Evolutionary conservation across 139 green algal species (phyloP), one percentile per base, ranked within the genome.

Genomic region (Chlamydomonas eustigma): DNA sequence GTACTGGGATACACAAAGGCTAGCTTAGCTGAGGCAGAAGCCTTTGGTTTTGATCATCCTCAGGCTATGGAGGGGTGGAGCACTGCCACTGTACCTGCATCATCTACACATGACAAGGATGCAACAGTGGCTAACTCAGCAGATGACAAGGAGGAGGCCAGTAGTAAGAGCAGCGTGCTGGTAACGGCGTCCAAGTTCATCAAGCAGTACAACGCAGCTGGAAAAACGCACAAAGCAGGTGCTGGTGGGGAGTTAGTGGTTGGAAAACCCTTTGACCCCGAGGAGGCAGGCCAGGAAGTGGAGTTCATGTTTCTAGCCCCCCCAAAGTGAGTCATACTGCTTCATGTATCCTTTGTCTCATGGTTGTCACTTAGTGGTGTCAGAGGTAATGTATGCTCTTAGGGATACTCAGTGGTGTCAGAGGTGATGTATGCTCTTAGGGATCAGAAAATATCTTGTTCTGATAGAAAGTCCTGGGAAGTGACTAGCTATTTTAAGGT

Each of bases 11-110:
- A 65, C 37, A 83, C 66, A 18, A 85, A 87, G 77, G 76, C 80
- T 3, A 85, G 39, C 18, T 77, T 92, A 75, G 58, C 88, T 50
- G 90, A 94, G 79, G 91, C 90, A 33, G 91, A 96, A 72, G 78
- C 76, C 1, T 71, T 81, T 5, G 88, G 83, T 8, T 83, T 90
- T 3, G 50, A 51, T 18, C 75, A 81, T 39, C 68, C 79, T 3
- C 78, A 87, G 52, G 74, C 74, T 32, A 75, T 81, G 35, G 73
- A 82, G 63, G 71, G 83, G 51, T 82, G 76, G 75, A 38, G 8
- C 33, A 75, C 12, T 24, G 12, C 5, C 32, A 18, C 65, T 18
- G 6, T 31, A 12, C 12, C 44, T 58, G 44, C 12, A 12, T 58
- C 44, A 58, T 12, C 44, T 12, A 22, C 44, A 12, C 44, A 22